Conservation (phyloP, 179 eudicot genomes). For the Beta corolliflora region DNA sequence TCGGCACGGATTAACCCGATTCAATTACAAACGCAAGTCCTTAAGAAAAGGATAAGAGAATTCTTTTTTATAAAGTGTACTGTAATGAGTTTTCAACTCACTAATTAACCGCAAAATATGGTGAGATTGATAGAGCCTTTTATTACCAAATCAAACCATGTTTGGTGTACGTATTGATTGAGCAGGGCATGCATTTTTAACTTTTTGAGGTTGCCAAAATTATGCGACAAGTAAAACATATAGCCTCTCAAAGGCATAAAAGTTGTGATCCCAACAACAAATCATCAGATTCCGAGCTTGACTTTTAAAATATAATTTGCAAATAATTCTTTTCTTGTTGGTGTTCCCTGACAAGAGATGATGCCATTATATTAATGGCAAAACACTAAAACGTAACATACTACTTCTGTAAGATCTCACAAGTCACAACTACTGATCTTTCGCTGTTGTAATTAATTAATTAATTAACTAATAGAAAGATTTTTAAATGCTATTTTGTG, state of each 20-base stretch:
- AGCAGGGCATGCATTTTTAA: neutral
- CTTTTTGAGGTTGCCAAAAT: conserved; percentile 23
- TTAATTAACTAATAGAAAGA: neutral
- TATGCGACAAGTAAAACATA: conserved; percentile 34
- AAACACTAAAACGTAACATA: neutral
- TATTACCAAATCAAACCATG: no score
- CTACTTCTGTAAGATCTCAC: conserved; percentile 30
- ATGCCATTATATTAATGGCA: neutral
- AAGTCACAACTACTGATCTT: conserved; percentile 22
- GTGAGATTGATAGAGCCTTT: no score
- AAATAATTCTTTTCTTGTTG: conserved; percentile 27
- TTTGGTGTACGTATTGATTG: no score
- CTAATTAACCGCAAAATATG: no score
- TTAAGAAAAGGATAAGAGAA: no score
- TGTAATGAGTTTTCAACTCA: no score
- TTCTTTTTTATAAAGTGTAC: no score
- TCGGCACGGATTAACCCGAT: no score
- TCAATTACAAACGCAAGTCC: no score
- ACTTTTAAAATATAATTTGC: neutral
- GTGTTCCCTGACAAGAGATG: conserved; percentile 28
- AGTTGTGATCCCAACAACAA: conserved; percentile 35
- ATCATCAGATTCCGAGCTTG: conserved; percentile 33
- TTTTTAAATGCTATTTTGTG: neutral
- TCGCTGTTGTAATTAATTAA: neutral
- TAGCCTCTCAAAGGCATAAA: conserved; percentile 27